These are phyloP conservation scores for Atkinsonella texensis DNA, from an alignment of 2,329 filamentous ascomycete genomes.

Conservation along the genomic window DNA sequence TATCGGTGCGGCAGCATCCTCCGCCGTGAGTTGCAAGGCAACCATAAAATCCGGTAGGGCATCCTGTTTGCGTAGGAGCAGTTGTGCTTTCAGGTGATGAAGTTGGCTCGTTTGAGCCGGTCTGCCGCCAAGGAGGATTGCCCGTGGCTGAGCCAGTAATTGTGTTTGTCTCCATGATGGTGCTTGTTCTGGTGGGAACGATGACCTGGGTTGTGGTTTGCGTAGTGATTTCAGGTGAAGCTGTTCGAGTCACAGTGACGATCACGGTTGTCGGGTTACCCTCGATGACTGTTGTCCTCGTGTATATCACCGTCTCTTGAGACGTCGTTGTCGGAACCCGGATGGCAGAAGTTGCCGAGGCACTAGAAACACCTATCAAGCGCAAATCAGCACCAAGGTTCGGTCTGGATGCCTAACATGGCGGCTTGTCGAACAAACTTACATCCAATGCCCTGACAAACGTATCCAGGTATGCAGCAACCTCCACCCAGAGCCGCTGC, in stretches of 20 bases:
- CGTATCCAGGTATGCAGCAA: constrained; percentile 62
- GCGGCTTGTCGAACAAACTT: constrained; percentile 21
- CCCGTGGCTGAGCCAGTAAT: constrained; percentile 24
- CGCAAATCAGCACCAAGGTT: not conserved
- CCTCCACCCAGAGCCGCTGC: constrained; percentile 55
- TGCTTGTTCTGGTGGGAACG: constrained; percentile 14
- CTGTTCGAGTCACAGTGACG: constrained; percentile 27
- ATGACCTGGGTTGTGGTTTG: constrained; percentile 12
- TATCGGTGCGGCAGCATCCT: constrained; percentile 74
- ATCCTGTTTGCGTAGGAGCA: constrained; percentile 33
- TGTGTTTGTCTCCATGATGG: constrained; percentile 24
- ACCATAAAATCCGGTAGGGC: constrained; percentile 85
- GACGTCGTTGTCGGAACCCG: constrained; percentile 9
- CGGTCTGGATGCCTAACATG: not conserved
- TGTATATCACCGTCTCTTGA: constrained; percentile 24
- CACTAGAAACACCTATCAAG: constrained; percentile 20
- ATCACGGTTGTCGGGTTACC: constrained; percentile 28
- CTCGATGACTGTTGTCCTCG: constrained; percentile 24
- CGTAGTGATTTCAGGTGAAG: constrained; percentile 25
- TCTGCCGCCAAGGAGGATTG: constrained; percentile 34
- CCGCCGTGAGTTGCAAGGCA: constrained; percentile 77
- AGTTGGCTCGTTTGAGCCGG: constrained; percentile 16
- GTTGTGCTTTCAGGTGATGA: constrained; percentile 23
- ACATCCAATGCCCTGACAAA: constrained; percentile 61
- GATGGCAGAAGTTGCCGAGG: constrained; percentile 16